These are phyloP conservation scores for Turritis glabra DNA, from an alignment of 345 rosid genomes.

Conservation along the genomic window DNA sequence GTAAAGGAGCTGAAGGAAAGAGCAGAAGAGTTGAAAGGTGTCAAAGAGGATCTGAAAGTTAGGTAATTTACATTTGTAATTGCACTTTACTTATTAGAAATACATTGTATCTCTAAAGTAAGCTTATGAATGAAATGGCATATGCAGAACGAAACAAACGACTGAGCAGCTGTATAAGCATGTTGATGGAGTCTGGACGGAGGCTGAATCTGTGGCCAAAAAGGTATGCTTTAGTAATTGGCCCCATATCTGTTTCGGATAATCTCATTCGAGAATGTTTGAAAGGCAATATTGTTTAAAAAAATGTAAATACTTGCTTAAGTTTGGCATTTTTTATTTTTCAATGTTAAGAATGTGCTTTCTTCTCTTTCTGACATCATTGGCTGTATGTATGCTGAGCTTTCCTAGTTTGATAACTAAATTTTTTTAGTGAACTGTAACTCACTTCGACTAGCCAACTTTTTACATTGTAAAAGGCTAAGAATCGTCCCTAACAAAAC, in stretches of 20 bases:
- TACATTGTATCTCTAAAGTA: conserved; percentile 62
- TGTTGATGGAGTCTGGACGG: conserved; percentile 85
- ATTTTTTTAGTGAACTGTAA: background rate
- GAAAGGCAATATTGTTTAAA: background rate
- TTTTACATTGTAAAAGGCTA: conserved; percentile 16
- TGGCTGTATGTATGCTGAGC: background rate
- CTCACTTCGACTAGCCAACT: background rate
- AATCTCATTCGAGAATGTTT: background rate
- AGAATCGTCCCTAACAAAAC: background rate
- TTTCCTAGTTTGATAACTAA: background rate
- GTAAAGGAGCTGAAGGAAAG: conserved; percentile 80
- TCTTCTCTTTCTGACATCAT: conserved; percentile 7
- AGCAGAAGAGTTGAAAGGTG: conserved; percentile 67
- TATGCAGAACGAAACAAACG: conserved; percentile 92
- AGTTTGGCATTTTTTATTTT: background rate
- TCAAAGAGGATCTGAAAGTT: conserved; percentile 66
- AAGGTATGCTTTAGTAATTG: conserved; percentile 50
- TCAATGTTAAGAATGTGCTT: background rate
- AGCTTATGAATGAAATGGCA: conserved; percentile 62
- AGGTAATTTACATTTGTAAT: conserved; percentile 52
- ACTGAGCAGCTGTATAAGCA: conserved; percentile 86
- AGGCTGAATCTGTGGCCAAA: conserved; percentile 86
- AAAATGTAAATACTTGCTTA: background rate
- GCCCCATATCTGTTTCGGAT: background rate
- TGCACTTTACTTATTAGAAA: conserved; percentile 34